Percentiles rank a stretch among this genome's conserved stretches.
Evolutionary conservation across 2,329 filamentous ascomycete species (phyloP).

Genomic region (Colletotrichum gigasporum): DNA sequence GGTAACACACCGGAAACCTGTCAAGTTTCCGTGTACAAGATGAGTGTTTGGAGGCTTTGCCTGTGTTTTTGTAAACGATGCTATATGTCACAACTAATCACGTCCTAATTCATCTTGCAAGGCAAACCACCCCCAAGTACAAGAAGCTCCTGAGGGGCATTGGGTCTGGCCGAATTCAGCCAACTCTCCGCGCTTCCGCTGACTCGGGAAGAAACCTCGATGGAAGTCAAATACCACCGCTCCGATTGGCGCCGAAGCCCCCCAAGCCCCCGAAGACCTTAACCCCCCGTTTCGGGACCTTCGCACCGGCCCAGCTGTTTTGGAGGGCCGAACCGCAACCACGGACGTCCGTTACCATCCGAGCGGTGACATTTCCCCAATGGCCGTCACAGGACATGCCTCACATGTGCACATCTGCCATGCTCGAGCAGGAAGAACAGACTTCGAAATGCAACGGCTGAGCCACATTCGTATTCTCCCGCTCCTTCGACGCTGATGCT

Average conservation of each 20-base stretch:
- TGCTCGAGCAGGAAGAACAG: neutral
- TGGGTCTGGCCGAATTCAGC: no score
- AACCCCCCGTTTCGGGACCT: neutral
- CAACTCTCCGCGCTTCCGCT: no score
- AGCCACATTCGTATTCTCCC: neutral
- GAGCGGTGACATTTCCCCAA: neutral
- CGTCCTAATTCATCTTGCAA: no score
- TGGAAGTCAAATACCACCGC: neutral
- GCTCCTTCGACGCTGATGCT: neutral
- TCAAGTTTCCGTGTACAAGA: no score
- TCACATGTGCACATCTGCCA: neutral
- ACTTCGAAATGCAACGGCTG: neutral
- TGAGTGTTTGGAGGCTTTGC: no score
- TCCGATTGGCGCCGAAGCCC: neutral
- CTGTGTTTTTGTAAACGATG: no score
- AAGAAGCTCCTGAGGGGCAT: no score
- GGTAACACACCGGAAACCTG: neutral
- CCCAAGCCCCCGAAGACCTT: no score
- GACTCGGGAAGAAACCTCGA: no score
- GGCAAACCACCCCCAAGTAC: no score
- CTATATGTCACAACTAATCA: no score
- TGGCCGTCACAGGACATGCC: neutral
- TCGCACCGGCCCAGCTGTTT: slow-evolving; percentile 13
- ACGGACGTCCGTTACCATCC: slow-evolving; percentile 19
- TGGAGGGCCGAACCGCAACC: slow-evolving; percentile 5